Conservation (phyloP, 352 stramenopile species). For the Globisporangium mamillatum region DNA sequence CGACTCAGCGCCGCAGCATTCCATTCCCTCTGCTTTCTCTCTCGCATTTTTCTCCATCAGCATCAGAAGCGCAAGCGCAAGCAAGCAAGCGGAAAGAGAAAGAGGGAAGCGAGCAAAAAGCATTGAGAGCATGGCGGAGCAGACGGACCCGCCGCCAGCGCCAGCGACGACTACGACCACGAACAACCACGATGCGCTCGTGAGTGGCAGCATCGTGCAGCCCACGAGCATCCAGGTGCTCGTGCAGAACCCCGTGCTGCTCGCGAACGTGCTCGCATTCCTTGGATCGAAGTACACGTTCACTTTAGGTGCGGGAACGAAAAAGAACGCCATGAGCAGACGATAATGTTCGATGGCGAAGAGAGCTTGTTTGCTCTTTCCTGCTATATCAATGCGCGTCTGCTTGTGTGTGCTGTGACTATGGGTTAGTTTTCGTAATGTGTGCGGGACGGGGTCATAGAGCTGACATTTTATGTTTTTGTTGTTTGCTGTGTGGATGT, state of each 20-base stretch:
- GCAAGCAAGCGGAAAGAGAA: neutral
- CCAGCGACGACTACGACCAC: neutral
- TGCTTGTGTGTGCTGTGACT: slow-evolving; percentile 4
- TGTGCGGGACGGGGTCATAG: neutral
- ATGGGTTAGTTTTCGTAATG: neutral
- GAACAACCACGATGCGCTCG: slow-evolving; percentile 2
- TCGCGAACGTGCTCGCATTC: slow-evolving; percentile 64
- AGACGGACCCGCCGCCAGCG: slow-evolving; percentile 5
- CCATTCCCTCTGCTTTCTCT: slow-evolving; percentile 3
- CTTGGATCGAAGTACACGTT: slow-evolving; percentile 56
- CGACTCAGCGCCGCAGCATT: neutral
- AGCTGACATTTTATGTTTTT: slow-evolving; percentile 2
- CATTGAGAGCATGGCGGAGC: slow-evolving; percentile 15
- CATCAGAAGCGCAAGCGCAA: slow-evolving; percentile 1
- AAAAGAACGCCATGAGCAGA: neutral
- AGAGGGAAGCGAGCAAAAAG: slow-evolving; percentile 1
- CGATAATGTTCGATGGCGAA: neutral
- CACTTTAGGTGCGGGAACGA: slow-evolving; percentile 35
- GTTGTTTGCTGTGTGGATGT: neutral
- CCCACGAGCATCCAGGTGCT: slow-evolving; percentile 35
- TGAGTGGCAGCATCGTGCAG: slow-evolving; percentile 3
- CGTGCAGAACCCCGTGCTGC: slow-evolving; percentile 48
- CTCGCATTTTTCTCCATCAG: slow-evolving; percentile 1
- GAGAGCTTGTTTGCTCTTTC: neutral
- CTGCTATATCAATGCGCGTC: neutral